These are phyloP conservation scores for Nidula microcarpa DNA, from an alignment of 768 basidiomycete genomes.

Conservation along the genomic window DNA sequence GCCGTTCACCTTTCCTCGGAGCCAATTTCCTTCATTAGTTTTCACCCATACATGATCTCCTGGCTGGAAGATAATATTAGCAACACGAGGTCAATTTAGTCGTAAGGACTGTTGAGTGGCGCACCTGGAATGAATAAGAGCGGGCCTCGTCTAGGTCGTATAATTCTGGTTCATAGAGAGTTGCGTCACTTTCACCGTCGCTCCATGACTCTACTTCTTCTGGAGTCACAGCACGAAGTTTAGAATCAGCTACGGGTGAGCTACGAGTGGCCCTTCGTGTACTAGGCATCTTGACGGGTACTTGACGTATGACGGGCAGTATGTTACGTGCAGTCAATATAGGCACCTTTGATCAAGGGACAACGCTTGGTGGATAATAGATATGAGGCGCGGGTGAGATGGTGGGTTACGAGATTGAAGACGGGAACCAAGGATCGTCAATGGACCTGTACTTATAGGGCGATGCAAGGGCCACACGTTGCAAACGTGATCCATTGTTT, in stretches of 20 bases:
- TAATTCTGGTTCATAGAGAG: constrained; percentile 25
- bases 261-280: not conserved
- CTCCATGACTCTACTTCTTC: constrained; percentile 32
- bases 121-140: constrained; percentile 49
- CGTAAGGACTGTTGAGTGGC: constrained; percentile 10
- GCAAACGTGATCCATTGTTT: not conserved
- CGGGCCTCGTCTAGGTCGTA: constrained; percentile 46
- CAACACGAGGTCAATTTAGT: not conserved
- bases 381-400: not conserved
- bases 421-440: not conserved
- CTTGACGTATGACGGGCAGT: not conserved
- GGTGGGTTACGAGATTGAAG: not conserved
- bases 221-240: constrained; percentile 26
- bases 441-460: not conserved
- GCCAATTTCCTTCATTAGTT: constrained; percentile 49
- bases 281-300: not conserved
- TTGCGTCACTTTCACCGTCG: constrained; percentile 28
- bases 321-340: not conserved
- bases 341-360: not conserved
- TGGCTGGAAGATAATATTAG: constrained; percentile 22
- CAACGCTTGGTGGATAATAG: too few relatives aligned
- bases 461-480: not conserved
- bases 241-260: not conserved
- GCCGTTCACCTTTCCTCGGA: constrained; percentile 43
- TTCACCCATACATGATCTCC: constrained; percentile 52